Conservation (phyloP, 2,329 filamentous ascomycete species). For the Colletotrichum tropicicola region DNA sequence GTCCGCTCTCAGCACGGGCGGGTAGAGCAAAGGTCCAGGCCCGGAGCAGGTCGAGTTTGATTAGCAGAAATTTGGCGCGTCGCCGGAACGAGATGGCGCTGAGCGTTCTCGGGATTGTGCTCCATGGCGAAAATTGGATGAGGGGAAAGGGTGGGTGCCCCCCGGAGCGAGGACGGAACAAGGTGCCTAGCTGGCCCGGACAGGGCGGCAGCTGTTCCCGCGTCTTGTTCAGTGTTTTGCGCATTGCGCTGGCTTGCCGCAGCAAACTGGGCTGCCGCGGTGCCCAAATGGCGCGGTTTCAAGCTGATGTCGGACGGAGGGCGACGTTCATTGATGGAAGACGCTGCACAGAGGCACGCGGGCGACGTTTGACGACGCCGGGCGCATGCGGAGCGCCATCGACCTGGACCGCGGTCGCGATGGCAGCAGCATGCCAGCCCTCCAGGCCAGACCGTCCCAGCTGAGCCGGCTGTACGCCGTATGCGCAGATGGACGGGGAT, state of each 20-base stretch:
- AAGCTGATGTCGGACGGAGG: background rate
- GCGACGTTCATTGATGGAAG: background rate
- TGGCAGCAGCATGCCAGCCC: background rate
- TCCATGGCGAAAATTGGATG: constrained; percentile 13
- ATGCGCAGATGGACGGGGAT: background rate
- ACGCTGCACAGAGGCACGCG: background rate
- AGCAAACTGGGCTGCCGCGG: background rate
- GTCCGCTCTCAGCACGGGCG: constrained; percentile 24
- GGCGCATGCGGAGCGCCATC: background rate
- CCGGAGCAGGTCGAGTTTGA: constrained; percentile 22
- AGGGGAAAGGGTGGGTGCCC: constrained; percentile 10
- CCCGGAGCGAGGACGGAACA: constrained; percentile 25
- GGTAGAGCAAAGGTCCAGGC: constrained; percentile 10
- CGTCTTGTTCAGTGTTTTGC: background rate
- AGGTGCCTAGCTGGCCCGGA: constrained; percentile 8
- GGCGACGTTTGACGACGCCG: background rate
- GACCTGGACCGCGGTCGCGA: background rate
- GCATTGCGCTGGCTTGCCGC: background rate
- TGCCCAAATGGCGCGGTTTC: background rate
- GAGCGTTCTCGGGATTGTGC: constrained; percentile 13
- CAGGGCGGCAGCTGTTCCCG: constrained; percentile 16
- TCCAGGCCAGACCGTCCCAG: background rate
- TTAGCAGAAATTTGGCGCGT: constrained; percentile 25
- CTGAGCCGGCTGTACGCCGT: background rate
- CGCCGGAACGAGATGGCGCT: constrained; percentile 24